Base-by-base conservation (phyloP, 768 basidiomycete species). In the Mycena metata region DNA sequence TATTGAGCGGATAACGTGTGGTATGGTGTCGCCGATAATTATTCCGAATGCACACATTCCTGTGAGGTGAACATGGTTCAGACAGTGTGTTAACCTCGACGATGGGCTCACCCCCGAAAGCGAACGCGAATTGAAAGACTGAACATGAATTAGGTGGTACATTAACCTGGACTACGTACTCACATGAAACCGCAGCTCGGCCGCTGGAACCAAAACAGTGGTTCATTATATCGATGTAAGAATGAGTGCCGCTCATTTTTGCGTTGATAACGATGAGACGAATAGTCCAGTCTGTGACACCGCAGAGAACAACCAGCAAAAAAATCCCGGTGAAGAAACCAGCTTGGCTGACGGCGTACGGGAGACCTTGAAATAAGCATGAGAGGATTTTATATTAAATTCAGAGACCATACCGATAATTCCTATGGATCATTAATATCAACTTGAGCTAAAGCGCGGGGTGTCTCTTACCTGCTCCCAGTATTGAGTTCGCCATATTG, bases 1-100 rank as follows among this genome's bases (percentile, higher is more conserved):
- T 77, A 96, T 75, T 50, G 88, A 94, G 64, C 91, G 91, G 72
- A 99, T 89, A 78, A 98, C 96, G 75, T 96, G 94, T 1, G 98
- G 96, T 74, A 99, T 92, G 11, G 97, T 97, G 80, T 99, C 98
- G 69, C 98, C 96, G 61, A 98, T 95, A 73, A 99, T 98, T 74
- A 99, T 97, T 33, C 96, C 95, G 77, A 98, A 99, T 0, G 97
- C 97, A 72, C 96, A 97, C 96, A 98, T 98, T 47, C 97, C 94
- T 94, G 67, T 24, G n/a, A 30, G 49, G 23, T 17, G 45, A 42
- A 3, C 39, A 49, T 72, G n/a, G 73, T 64, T 55, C 15, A 19
- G 21, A 36, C 6, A 45, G 17, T 30, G 24, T 35, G 50, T 43
- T 56, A 26, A n/a, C 70, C 23, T 21, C 8, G 47, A 24, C 39